Conservation (phyloP, 306 rosid species). For the Astragalus glycyphyllos region DNA sequence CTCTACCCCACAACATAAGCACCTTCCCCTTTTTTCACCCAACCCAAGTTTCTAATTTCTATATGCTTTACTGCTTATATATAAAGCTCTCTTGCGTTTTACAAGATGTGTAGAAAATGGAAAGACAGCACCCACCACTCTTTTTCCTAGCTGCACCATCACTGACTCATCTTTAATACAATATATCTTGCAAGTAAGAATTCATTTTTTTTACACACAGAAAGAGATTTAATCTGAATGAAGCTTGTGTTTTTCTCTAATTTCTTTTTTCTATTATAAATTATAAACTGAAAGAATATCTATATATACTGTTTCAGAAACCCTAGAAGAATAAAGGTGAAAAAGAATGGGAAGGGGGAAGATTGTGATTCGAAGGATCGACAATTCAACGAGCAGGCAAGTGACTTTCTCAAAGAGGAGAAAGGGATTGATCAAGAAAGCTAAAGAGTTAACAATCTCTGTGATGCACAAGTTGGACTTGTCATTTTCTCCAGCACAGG, state of each 20-base stretch:
- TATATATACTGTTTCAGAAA: constrained; percentile 42
- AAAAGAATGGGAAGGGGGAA: constrained; percentile 84
- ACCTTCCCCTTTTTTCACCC: constrained; percentile 3
- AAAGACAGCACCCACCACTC: too few species aligned
- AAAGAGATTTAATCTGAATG: too few species aligned
- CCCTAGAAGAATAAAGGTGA: constrained; percentile 45
- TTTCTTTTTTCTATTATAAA: too few species aligned
- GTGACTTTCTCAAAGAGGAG: constrained; percentile 95
- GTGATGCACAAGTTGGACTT: constrained; percentile 88
- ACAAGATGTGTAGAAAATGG: too few species aligned
- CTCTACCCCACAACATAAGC: constrained; percentile 14
- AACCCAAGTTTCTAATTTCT: background rate
- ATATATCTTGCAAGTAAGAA: too few species aligned
- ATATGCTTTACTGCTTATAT: background rate
- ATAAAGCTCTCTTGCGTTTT: background rate
- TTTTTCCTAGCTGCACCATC: too few species aligned
- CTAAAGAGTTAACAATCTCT: constrained; percentile 79
- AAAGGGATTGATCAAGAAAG: constrained; percentile 89
- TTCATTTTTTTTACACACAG: too few species aligned
- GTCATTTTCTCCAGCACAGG: constrained; percentile 78
- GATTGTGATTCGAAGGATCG: constrained; percentile 84
- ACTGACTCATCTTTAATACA: too few species aligned
- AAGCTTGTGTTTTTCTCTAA: too few species aligned
- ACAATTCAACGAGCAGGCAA: constrained; percentile 76
- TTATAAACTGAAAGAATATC: too few species aligned